Conservation (phyloP, 2,329 filamentous ascomycete genomes). For the Diaporthe aspalathi region DNA sequence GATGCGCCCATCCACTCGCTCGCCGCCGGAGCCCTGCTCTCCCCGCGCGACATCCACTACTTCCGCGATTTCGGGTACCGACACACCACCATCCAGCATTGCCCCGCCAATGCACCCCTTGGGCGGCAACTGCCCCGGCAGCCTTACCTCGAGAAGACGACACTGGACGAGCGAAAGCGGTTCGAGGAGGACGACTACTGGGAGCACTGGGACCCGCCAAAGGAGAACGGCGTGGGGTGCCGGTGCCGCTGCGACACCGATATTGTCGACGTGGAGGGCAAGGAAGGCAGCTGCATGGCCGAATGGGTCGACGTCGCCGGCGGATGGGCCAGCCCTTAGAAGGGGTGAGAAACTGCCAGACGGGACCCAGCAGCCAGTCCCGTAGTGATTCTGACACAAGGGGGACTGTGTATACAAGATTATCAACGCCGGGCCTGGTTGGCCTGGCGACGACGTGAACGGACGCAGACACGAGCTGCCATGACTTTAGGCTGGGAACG, state of each 20-base stretch:
- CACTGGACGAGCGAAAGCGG: slow-evolving; percentile 82
- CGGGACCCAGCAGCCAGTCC: slow-evolving; percentile 1
- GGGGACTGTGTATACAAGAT: slow-evolving; percentile 22
- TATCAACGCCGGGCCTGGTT: not conserved
- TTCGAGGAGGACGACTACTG: slow-evolving; percentile 96
- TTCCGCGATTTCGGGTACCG: slow-evolving; percentile 99
- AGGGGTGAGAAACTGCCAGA: slow-evolving; percentile 35
- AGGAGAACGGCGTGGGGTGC: slow-evolving; percentile 97
- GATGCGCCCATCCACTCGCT: slow-evolving; percentile 98
- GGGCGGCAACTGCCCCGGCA: slow-evolving; percentile 83
- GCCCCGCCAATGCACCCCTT: slow-evolving; percentile 88
- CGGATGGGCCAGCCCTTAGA: slow-evolving; percentile 77
- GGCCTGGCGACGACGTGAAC: slow-evolving; percentile 30
- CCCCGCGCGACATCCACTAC: slow-evolving; percentile 90
- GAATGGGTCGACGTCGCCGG: slow-evolving; percentile 99
- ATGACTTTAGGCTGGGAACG: slow-evolving; percentile 22
- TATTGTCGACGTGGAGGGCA: slow-evolving; percentile 97
- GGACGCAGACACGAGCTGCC: slow-evolving; percentile 18
- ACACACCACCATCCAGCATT: slow-evolving; percentile 99
- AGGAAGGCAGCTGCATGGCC: slow-evolving; percentile 91
- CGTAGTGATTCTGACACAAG: not conserved
- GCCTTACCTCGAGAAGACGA: slow-evolving; percentile 86
- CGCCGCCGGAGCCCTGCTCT: slow-evolving; percentile 87
- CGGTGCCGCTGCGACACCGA: slow-evolving; percentile 97
- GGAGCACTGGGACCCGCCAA: slow-evolving; percentile 85